These are phyloP conservation scores for Neoscytalidium dimidiatum DNA, from an alignment of 2,329 filamentous ascomycete genomes.

Conservation along the genomic window DNA sequence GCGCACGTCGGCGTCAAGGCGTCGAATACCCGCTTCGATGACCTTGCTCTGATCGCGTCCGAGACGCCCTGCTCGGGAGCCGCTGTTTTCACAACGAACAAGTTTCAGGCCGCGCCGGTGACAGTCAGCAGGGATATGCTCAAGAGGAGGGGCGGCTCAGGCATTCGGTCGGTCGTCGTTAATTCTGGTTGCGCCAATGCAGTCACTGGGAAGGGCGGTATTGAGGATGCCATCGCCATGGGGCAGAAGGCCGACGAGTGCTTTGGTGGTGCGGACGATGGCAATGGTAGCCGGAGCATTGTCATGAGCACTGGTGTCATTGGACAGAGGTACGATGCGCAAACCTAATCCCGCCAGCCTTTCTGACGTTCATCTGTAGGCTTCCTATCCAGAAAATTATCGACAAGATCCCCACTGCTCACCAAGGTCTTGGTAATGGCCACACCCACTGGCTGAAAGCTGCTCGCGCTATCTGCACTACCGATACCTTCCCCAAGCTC, in stretches of 20 bases:
- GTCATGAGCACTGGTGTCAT: slow-evolving; percentile 99
- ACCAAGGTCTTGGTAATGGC: slow-evolving; percentile 68
- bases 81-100: slow-evolving; percentile 96
- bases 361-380: slow-evolving; percentile 42
- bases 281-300: slow-evolving; percentile 64
- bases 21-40: slow-evolving; percentile 85
- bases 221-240: slow-evolving; percentile 88
- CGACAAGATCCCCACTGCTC: slow-evolving; percentile 74
- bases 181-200: slow-evolving; percentile 98
- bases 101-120: slow-evolving; percentile 95
- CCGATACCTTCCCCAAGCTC: slow-evolving; percentile 97
- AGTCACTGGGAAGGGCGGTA: slow-evolving; percentile 85
- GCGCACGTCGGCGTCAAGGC: slow-evolving; percentile 93
- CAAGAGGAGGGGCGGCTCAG: slow-evolving; percentile 64
- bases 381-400: slow-evolving; percentile 91
- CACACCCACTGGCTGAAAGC: slow-evolving; percentile 86
- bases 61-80: slow-evolving; percentile 83
- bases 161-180: slow-evolving; percentile 79
- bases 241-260: slow-evolving; percentile 72
- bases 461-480: slow-evolving; percentile 93
- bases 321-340: slow-evolving; percentile 69
- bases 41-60: slow-evolving; percentile 85
- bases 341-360: slow-evolving; percentile 1
- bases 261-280: slow-evolving; percentile 48
- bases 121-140: slow-evolving; percentile 78